Base-by-base conservation (phyloP, 1,284 basidiomycete species). In the Sporisorium exsertum region DNA sequence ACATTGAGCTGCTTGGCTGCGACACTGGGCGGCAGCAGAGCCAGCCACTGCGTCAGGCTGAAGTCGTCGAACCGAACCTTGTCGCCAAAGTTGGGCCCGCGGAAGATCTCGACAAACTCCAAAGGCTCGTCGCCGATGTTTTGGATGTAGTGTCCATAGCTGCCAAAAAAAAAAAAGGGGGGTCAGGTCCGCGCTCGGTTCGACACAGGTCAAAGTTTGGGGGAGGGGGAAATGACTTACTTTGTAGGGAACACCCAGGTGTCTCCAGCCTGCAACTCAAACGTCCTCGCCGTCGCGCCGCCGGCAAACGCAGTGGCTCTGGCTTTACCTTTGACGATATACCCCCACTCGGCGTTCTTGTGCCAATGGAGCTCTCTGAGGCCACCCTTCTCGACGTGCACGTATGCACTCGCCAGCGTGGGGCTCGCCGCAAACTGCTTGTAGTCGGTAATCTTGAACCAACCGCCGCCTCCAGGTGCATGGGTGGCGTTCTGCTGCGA, bases 331-430 rank as follows among this genome's bases (percentile, higher is more conserved):
- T 27, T 35, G 42, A 74, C 27, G 20, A 74, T 47, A 47, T 74
- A 74, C 7, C 47, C 55, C 66, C 66, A 74, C 49, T 46, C 66
- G 43, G 90, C 91, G 7, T 58, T 53, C 27, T 91, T 91, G 82
- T 92, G 91, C 91, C 91, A 92, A 89, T 92, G 82, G 61, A 78
- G 72, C 67, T 77, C 89, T 87, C 89, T 87, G 86, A 92, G 90
- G 29, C 88, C 91, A 53, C 91, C 91, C 29, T 90, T 90, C 65
- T 91, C 88, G 29, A 92, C 89, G 4, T 88, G 90, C 13, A 93
- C 89, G 76, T 91, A 90, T 3, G 91, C 90, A 3, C 89, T 90
- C 18, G 91, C 88, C 54, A 92, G 91, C 0, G 89, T 89, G 50
- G 85, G 89, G 1, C 91, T 88, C 22, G 89, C 86, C 9, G 86